Evolutionary conservation across 2,329 filamentous ascomycete genomes (phyloP).

Genomic region (Dissoconium aciculare): DNA sequence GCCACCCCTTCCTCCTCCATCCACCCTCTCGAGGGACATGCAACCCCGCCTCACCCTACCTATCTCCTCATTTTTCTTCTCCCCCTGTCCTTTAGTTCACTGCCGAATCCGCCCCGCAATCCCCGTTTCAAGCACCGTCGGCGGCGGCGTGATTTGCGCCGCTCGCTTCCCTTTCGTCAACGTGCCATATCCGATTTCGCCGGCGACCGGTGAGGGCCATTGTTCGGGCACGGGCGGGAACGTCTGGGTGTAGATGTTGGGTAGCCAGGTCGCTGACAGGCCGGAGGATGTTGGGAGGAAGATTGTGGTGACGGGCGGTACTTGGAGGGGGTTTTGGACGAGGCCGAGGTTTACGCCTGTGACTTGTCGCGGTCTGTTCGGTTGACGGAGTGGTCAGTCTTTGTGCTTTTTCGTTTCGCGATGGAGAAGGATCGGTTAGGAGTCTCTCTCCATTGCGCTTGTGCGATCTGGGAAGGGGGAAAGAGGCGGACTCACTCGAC

Average conservation of each 20-base stretch:
- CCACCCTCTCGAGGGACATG: too few species aligned
- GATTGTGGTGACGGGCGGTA: conserved; percentile 15
- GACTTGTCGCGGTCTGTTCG: background rate
- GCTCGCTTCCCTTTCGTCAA: conserved; percentile 6
- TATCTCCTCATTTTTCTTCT: conserved; percentile 4
- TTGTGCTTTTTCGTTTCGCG: too few species aligned
- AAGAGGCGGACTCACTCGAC: too few species aligned
- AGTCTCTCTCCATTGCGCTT: too few species aligned
- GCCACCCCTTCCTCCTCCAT: too few species aligned
- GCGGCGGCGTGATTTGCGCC: conserved; percentile 2
- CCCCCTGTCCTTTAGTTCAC: conserved; percentile 5
- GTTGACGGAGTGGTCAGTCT: too few species aligned
- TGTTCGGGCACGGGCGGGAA: conserved; percentile 20
- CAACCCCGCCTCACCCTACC: background rate
- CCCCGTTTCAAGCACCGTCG: conserved; percentile 7
- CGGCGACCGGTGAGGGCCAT: conserved; percentile 12
- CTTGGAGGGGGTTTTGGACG: conserved; percentile 4
- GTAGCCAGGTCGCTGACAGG: conserved; percentile 12
- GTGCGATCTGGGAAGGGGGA: too few species aligned
- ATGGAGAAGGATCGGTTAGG: too few species aligned
- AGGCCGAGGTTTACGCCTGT: background rate
- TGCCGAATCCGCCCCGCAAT: conserved; percentile 14
- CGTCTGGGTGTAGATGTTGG: conserved; percentile 20
- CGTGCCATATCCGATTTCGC: conserved; percentile 19
- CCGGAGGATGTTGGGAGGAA: conserved; percentile 10